phyloP scores from a whole-genome alignment of 2,329 filamentous ascomycete genomes.

The Neurospora crassa region DNA sequence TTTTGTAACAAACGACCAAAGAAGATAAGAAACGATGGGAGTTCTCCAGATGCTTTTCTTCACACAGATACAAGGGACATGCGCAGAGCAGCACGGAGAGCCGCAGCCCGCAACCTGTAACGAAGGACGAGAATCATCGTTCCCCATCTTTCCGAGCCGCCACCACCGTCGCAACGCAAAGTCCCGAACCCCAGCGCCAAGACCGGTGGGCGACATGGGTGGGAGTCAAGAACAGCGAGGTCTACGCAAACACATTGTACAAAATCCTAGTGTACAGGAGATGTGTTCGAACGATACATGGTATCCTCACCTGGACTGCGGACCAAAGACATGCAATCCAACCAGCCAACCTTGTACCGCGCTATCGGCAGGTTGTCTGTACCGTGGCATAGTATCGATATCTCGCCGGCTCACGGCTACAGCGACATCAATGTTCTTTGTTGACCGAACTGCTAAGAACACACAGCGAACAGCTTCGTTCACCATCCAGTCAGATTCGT shows the following conservation, averaged over 20 bases:
- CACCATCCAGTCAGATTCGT: not conserved
- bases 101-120: not conserved
- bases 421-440: not conserved
- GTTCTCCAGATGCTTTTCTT: not conserved
- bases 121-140: not conserved
- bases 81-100: not conserved
- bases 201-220: not conserved
- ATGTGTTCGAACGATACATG: slow-evolving; percentile 15
- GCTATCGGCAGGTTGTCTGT: not conserved
- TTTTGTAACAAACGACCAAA: not conserved
- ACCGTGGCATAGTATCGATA: not conserved
- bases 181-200: not conserved
- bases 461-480: not conserved
- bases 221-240: not conserved
- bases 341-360: not conserved
- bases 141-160: not conserved
- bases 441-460: not conserved
- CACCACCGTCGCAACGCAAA: not conserved
- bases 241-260: not conserved
- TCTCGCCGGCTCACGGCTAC: not conserved
- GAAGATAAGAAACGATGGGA: not conserved
- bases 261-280: not conserved
- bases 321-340: slow-evolving; percentile 2
- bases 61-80: not conserved
- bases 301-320: slow-evolving; percentile 17